Conservation (phyloP, 164 flowering plant species). For the Buxus sempervirens region DNA sequence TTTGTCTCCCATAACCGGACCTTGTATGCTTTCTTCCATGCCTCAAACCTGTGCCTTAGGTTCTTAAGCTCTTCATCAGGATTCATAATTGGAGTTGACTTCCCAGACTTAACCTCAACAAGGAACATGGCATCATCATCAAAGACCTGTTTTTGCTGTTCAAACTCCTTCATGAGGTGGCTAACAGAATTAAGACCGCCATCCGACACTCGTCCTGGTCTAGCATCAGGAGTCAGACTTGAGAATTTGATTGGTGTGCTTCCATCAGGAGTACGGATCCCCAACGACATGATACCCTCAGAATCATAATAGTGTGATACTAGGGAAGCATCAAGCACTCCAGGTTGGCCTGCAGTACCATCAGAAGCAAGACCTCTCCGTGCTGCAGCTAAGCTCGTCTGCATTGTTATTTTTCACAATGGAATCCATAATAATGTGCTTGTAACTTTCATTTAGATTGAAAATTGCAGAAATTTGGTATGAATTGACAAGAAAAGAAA, state of each 20-base stretch:
- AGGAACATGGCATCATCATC: slow-evolving; percentile 63
- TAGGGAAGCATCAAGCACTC: slow-evolving; percentile 41
- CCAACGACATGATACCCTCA: slow-evolving; percentile 52
- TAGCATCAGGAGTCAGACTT: slow-evolving; percentile 21
- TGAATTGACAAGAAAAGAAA: background rate
- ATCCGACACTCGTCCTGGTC: slow-evolving; percentile 32
- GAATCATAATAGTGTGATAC: slow-evolving; percentile 53
- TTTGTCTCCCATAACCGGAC: slow-evolving; percentile 56
- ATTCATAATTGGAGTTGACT: slow-evolving; percentile 23
- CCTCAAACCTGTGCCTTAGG: slow-evolving; percentile 51
- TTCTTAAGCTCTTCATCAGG: slow-evolving; percentile 60
- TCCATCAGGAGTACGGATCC: slow-evolving; percentile 53
- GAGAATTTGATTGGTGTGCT: slow-evolving; percentile 43
- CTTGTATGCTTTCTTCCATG: slow-evolving; percentile 87
- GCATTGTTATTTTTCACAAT: slow-evolving; percentile 19
- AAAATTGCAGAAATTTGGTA: background rate
- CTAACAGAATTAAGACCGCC: slow-evolving; percentile 35
- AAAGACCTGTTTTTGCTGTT: slow-evolving; percentile 50
- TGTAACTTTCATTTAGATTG: background rate
- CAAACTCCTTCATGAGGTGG: slow-evolving; percentile 64
- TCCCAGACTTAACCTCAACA: slow-evolving; percentile 40
- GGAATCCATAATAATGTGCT: background rate
- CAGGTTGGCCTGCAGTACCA: slow-evolving; percentile 32
- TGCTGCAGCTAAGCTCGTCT: slow-evolving; percentile 77
- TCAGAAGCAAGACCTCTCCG: slow-evolving; percentile 52